Percentiles rank a stretch among this genome's conserved stretches.
phyloP scores from a whole-genome alignment of 768 basidiomycete genomes.

The Phylloporus sp. region DNA sequence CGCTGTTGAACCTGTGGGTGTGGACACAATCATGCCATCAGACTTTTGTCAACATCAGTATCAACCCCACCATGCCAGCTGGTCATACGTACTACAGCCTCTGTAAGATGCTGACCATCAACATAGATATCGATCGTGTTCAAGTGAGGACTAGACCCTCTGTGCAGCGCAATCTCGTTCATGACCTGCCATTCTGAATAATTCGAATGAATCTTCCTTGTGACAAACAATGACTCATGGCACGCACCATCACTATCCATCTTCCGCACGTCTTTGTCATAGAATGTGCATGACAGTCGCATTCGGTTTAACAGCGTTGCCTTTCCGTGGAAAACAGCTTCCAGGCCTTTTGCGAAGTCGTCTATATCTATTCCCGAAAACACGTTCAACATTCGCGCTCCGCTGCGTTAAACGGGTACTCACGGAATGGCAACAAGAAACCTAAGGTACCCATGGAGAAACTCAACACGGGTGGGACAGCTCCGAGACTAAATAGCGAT shows the following conservation, averaged over 20 bases:
- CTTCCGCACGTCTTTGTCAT: constrained; percentile 53
- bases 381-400: background rate
- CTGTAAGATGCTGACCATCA: constrained; percentile 92
- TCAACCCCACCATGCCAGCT: constrained; percentile 8
- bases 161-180: constrained; percentile 93
- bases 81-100: constrained; percentile 73
- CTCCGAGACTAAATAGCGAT: constrained; percentile 83
- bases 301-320: constrained; percentile 84
- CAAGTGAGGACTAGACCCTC: constrained; percentile 86
- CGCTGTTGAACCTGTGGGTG: constrained; percentile 94
- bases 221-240: background rate
- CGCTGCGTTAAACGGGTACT: constrained; percentile 28
- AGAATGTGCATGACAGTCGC: constrained; percentile 82
- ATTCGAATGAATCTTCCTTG: constrained; percentile 1
- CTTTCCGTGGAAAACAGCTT: constrained; percentile 74
- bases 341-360: constrained; percentile 75
- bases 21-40: constrained; percentile 91
- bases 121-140: constrained; percentile 93
- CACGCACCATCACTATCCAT: constrained; percentile 59
- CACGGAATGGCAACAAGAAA: constrained; percentile 91
- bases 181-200: constrained; percentile 87
- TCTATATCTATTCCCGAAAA: constrained; percentile 66
- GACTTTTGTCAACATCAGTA: constrained; percentile 48
- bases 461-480: constrained; percentile 80
- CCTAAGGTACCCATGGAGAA: constrained; percentile 80